Evolutionary conservation across 495 filamentous ascomycete species (phyloP), one percentile per base, ranked within the genome.

Genomic region (Entonaema liquescens): DNA sequence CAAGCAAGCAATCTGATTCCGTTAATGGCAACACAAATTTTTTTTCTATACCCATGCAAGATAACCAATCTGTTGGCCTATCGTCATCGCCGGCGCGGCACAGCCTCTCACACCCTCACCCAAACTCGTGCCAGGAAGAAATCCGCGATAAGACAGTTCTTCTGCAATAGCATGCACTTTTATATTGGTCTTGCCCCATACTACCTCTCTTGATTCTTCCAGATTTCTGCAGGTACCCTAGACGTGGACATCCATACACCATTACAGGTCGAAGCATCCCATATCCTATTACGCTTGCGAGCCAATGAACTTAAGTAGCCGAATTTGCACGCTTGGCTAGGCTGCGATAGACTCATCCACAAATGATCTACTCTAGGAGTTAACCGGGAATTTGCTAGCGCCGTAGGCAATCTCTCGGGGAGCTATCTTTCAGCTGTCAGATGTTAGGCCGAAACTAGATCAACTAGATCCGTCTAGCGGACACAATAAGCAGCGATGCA

Each of bases 171-270:
- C 35, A 73, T 73, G 70, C 70, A 73, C 13, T 42, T 59, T 33
- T 15, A 66, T 73, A 69, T 68, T 60, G 50, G 15, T 19, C 50
- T 8, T 52, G 52, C 57, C 65, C 65, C 70, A 73, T 69, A 50
- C 59, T 33, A 57, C 42, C 40, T 59, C 57, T 62, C 19, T 49
- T 42, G 59, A 52, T 59, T 68, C 70, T 70, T 70, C 66, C 66
- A 70, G 70, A 69, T 73, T 73, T 67, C 70, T 73, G 70, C 70
- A 73, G 70, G 70, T 73, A 73, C 70, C 70, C 70, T 70, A 65
- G 70, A 65, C 65, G 58, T 68, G 60, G 65, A 65, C 64, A 72
- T 55, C 55, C 60, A 33, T 65, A 42, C 60, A 64, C 64, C 70
- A 63, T 52, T 44, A 72, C 56, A 65, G 54, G 59, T 55, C 29